Percentiles rank a stretch among this genome's conserved stretches.
Conservation (phyloP, 2,329 filamentous ascomycete genomes). For the Thermothelomyces thermophilus region DNA sequence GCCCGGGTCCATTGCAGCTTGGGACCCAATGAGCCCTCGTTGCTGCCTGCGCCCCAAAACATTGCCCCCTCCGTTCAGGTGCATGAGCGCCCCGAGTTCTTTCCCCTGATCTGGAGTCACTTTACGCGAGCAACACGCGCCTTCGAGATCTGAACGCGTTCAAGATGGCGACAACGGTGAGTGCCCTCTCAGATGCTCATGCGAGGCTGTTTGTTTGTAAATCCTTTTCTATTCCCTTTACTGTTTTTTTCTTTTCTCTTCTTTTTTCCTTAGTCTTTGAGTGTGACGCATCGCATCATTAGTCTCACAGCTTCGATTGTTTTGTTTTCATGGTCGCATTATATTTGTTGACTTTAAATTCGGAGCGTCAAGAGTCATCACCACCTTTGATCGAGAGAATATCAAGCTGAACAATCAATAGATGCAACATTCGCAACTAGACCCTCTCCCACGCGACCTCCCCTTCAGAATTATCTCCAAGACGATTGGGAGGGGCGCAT, state of each 20-base stretch:
- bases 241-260: no score
- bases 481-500: constrained; percentile 92
- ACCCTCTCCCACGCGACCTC: constrained; percentile 74
- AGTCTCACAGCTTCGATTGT: not conserved
- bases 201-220: not conserved
- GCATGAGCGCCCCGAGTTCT: not conserved
- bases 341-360: not conserved
- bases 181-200: constrained; percentile 4
- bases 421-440: constrained; percentile 75
- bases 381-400: not conserved
- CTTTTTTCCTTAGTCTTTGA: not conserved
- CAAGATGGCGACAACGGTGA: constrained; percentile 10
- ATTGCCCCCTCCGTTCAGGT: not conserved
- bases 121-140: constrained; percentile 17
- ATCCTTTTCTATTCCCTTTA: not conserved
- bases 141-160: constrained; percentile 8
- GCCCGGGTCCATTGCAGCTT: not conserved
- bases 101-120: constrained; percentile 3
- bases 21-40: constrained; percentile 4
- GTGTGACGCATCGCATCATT: not conserved
- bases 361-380: not conserved
- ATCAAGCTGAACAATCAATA: constrained; percentile 20
- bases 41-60: constrained; percentile 5
- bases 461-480: constrained; percentile 94
- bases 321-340: not conserved